A percentile compares a stretch with the other conserved stretches of the same genome.
These are phyloP conservation scores for Podospora tetraspora DNA, from an alignment of 495 filamentous ascomycete genomes.

Conservation along the genomic window DNA sequence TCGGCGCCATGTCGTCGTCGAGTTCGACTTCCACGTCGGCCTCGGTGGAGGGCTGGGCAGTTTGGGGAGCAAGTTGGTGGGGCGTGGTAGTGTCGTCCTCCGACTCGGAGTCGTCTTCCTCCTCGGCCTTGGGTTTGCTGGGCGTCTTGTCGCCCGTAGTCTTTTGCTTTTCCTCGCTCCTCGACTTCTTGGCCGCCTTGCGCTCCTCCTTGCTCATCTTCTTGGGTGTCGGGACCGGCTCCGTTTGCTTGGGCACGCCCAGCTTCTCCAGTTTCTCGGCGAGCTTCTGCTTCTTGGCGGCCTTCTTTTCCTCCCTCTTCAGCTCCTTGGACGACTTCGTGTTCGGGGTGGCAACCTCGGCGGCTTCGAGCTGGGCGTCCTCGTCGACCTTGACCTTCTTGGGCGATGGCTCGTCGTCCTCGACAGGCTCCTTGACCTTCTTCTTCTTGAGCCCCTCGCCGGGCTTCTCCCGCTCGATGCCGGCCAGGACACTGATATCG, in stretches of 20 bases:
- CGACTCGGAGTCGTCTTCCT: background rate
- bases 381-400: conserved; percentile 43
- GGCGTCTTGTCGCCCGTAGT: conserved; percentile 16
- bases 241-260: background rate
- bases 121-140: conserved; percentile 10
- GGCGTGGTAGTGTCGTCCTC: conserved; percentile 3
- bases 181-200: conserved; percentile 23
- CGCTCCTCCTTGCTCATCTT: conserved; percentile 31
- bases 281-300: conserved; percentile 24
- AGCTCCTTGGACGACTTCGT: conserved; percentile 36
- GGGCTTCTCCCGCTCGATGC: conserved; percentile 50
- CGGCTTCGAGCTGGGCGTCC: conserved; percentile 15
- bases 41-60: conserved; percentile 18
- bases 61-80: conserved; percentile 2
- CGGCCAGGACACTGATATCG: conserved; percentile 29
- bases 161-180: conserved; percentile 27
- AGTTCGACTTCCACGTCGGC: conserved; percentile 21
- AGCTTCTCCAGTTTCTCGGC: background rate
- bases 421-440: conserved; percentile 27
- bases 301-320: conserved; percentile 32
- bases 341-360: conserved; percentile 23
- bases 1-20: conserved; percentile 31
- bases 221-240: conserved; percentile 6
- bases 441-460: conserved; percentile 49
- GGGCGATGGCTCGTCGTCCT: conserved; percentile 40